phyloP scores from a whole-genome alignment of 305 asterid genomes.

The Fraxinus floribunda region DNA sequence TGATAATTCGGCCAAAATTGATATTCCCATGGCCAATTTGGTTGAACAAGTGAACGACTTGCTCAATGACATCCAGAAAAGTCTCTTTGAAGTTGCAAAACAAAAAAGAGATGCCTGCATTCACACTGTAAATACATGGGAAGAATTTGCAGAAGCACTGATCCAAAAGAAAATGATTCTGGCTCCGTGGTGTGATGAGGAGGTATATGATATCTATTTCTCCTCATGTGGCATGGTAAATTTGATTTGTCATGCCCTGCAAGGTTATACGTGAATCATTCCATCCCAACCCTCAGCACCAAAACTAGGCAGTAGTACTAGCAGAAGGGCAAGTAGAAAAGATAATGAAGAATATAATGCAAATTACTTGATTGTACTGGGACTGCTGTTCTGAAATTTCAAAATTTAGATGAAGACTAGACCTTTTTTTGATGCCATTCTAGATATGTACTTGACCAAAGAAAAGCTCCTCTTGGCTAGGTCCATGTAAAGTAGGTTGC shows the following conservation, averaged over 20 bases:
- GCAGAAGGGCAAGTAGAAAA: neutral
- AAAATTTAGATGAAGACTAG: neutral
- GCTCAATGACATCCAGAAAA: conserved; percentile 56
- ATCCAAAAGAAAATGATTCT: conserved; percentile 76
- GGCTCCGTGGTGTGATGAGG: conserved; percentile 93
- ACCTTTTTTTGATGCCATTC: neutral
- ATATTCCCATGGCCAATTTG: conserved; percentile 62
- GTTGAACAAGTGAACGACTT: conserved; percentile 44
- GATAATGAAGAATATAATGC: neutral
- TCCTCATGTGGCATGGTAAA: neutral
- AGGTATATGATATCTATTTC: conserved; percentile 42
- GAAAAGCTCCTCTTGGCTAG: neutral
- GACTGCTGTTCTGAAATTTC: neutral
- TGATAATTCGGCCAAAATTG: conserved; percentile 63
- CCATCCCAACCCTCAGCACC: neutral
- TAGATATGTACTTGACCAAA: neutral
- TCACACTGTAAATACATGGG: conserved; percentile 65
- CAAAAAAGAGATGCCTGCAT: conserved; percentile 73
- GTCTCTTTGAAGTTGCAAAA: conserved; percentile 64
- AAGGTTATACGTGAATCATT: neutral
- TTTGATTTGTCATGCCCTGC: neutral
- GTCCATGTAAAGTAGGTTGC: neutral
- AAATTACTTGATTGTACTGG: neutral
- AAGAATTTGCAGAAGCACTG: conserved; percentile 68
- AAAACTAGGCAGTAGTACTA: neutral